Percentiles rank a stretch among this genome's conserved stretches.
These are phyloP conservation scores for Stagonosporopsis cucurbitacearum DNA, from an alignment of 2,329 filamentous ascomycete species.

Conservation along the genomic window DNA sequence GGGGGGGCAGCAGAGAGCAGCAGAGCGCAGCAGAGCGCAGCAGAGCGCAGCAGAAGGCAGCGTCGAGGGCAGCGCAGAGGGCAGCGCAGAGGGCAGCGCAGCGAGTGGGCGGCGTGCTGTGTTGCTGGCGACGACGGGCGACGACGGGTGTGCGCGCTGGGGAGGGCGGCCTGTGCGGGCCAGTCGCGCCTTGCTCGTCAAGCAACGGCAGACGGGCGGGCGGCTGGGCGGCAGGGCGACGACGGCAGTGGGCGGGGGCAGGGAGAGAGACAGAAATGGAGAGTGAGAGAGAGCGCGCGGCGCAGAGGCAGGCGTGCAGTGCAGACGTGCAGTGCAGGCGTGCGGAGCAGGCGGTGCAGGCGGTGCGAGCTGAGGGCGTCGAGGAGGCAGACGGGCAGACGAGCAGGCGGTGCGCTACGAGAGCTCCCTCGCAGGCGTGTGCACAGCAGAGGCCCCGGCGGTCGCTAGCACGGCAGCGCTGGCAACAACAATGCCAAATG, in stretches of 20 bases:
- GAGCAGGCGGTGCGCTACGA: conserved; percentile 2
- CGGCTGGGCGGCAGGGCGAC: background rate
- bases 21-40: conserved; percentile 3
- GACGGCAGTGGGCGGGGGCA: background rate
- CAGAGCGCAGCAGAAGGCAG: conserved; percentile 4
- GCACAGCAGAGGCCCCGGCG: background rate
- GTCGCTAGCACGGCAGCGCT: background rate
- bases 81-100: background rate
- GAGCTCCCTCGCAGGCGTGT: conserved; percentile 12
- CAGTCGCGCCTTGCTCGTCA: conserved; percentile 18
- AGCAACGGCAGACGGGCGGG: background rate
- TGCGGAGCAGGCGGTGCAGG: background rate
- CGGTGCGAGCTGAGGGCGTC: background rate
- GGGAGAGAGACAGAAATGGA: background rate
- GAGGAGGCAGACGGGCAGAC: conserved; percentile 1
- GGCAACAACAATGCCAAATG: too few relatives aligned
- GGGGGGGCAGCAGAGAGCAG: background rate
- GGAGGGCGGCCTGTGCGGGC: conserved; percentile 16
- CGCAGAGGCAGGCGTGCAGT: background rate
- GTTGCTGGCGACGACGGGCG: conserved; percentile 4
- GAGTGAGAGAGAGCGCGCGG: background rate
- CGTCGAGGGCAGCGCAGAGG: background rate
- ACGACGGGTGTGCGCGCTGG: conserved; percentile 20
- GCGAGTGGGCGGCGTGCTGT: conserved; percentile 1
- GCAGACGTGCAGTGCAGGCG: background rate